Evolutionary conservation across 306 rosid species (phyloP).

Genomic region (Adenanthera pavonina): DNA sequence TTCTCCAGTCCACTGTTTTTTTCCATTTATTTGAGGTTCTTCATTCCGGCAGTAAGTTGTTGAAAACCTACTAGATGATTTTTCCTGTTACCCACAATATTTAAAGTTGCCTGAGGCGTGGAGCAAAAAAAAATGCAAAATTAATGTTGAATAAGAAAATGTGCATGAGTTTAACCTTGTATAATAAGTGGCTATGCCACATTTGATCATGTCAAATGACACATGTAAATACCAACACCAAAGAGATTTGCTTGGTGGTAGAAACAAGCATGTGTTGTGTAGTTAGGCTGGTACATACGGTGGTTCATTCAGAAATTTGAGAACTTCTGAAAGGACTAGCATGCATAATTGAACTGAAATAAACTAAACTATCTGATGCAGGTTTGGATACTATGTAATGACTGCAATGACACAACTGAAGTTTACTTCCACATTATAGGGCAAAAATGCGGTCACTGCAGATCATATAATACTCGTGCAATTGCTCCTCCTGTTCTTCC

Average conservation of each 20-base stretch:
- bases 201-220: neutral
- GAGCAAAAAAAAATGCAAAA: neutral
- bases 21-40: slow-evolving; percentile 12
- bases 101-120: neutral
- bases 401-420: slow-evolving; percentile 95
- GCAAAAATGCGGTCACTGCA: slow-evolving; percentile 93
- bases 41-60: neutral
- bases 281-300: neutral
- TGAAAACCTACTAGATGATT: neutral
- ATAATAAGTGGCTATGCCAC: neutral
- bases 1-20: neutral
- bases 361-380: slow-evolving; percentile 49
- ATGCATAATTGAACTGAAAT: neutral
- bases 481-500: slow-evolving; percentile 97
- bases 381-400: slow-evolving; percentile 97
- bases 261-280: neutral
- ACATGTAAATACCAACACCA: neutral
- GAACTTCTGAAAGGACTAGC: neutral
- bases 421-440: slow-evolving; percentile 86
- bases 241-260: neutral
- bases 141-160: neutral
- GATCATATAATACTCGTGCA: slow-evolving; percentile 85
- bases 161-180: neutral
- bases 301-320: neutral
- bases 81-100: neutral